Evolutionary conservation across 1,284 basidiomycete genomes (phyloP).

Genomic region (Sphagnurus paluster): DNA sequence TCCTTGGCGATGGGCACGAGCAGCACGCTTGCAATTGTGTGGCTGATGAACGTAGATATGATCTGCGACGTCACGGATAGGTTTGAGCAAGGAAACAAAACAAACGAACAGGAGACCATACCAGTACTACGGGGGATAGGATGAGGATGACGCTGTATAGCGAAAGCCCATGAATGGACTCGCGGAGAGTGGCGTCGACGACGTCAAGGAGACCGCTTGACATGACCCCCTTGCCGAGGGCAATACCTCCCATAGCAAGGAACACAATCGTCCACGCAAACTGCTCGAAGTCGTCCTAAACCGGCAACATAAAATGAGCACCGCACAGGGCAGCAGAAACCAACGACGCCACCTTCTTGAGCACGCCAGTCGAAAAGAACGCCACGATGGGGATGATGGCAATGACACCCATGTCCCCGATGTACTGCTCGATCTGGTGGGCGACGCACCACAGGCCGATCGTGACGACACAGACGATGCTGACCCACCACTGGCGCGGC

Average conservation of each 20-base stretch:
- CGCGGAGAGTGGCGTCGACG: conserved; percentile 72
- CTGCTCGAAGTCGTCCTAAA: conserved; percentile 90
- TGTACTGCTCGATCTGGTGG: conserved; percentile 72
- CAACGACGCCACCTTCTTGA: conserved; percentile 75
- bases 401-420: conserved; percentile 98
- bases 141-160: conserved; percentile 86
- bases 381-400: conserved; percentile 92
- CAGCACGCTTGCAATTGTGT: conserved; percentile 95
- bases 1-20: conserved; percentile 95
- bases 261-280: conserved; percentile 95
- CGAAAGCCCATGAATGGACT: conserved; percentile 68
- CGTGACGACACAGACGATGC: conserved; percentile 82
- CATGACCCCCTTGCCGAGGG: conserved; percentile 91
- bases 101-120: conserved; percentile 38
- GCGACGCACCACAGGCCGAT: conserved; percentile 93
- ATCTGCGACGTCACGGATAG: no score
- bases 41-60: conserved; percentile 90
- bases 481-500: conserved; percentile 89
- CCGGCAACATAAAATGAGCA: conserved; percentile 2
- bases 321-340: conserved; percentile 7
- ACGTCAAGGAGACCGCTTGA: conserved; percentile 86
- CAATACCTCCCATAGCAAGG: conserved; percentile 98
- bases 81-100: no score
- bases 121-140: conserved; percentile 84
- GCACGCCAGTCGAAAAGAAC: conserved; percentile 93